These are phyloP conservation scores for Myrica gale DNA, from an alignment of 306 rosid species.

Conservation along the genomic window DNA sequence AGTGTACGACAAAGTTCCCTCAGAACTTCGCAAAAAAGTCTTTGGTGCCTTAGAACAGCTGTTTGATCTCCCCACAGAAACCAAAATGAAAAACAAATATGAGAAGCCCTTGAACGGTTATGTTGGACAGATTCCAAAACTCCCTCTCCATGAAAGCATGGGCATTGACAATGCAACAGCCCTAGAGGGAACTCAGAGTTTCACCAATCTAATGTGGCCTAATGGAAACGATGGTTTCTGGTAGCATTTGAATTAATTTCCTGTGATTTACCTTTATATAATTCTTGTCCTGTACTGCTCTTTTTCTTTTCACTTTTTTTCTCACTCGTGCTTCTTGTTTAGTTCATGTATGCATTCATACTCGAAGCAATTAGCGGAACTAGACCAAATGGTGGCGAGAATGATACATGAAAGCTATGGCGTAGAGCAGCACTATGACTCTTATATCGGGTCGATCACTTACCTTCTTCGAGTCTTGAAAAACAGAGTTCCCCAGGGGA, in stretches of 20 bases:
- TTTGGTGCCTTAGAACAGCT: constrained; percentile 28
- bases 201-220: constrained; percentile 47
- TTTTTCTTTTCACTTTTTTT: neutral
- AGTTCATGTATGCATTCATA: constrained; percentile 47
- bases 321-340: neutral
- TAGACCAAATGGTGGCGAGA: constrained; percentile 59
- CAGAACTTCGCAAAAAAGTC: constrained; percentile 6
- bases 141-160: constrained; percentile 55
- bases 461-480: constrained; percentile 64
- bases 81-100: constrained; percentile 43
- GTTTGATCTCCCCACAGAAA: constrained; percentile 42
- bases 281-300: neutral
- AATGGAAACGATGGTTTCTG: constrained; percentile 41
- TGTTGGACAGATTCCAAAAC: constrained; percentile 38
- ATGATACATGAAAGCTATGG: constrained; percentile 78
- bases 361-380: constrained; percentile 52
- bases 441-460: constrained; percentile 34
- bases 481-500: constrained; percentile 40
- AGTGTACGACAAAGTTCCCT: constrained; percentile 22
- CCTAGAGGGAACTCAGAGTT: constrained; percentile 27
- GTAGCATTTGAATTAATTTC: constrained; percentile 9
- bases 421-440: constrained; percentile 33
- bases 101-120: constrained; percentile 50
- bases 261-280: neutral
- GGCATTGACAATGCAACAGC: constrained; percentile 46